A percentile compares a stretch with the other conserved stretches of the same genome.
Conservation (phyloP, 78 protist genomes). For the Neovahlkampfia damariscottae region DNA sequence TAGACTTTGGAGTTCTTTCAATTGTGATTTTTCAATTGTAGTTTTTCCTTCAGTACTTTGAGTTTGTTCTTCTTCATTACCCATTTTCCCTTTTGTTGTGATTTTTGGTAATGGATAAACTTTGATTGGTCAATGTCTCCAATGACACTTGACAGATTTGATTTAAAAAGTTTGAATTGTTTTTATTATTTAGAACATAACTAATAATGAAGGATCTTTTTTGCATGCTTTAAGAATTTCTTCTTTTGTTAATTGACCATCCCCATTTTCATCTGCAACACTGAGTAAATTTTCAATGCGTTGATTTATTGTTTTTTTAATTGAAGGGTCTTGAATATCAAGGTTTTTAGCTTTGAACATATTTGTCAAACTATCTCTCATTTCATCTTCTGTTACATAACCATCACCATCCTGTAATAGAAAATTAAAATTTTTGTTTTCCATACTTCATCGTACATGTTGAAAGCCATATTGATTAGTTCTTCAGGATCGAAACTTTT, state of each 20-base stretch:
- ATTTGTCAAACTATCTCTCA: background rate
- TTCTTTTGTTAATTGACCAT: background rate
- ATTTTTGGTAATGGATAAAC: no score
- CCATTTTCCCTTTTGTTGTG: no score
- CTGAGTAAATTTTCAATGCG: background rate
- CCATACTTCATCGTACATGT: conserved; percentile 1
- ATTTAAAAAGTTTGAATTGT: no score
- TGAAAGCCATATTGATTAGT: background rate
- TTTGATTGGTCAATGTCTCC: no score
- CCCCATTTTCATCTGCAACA: background rate
- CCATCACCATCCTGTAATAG: conserved; percentile 2
- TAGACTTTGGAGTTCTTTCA: no score
- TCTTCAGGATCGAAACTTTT: background rate
- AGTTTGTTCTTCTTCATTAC: no score
- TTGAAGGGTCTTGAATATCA: background rate
- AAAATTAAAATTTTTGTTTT: no score
- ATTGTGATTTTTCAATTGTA: no score
- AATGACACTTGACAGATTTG: no score
- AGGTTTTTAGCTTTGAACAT: background rate
- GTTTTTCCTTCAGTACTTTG: no score
- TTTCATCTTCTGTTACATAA: background rate
- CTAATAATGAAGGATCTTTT: background rate
- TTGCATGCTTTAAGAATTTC: background rate
- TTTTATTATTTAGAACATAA: background rate
- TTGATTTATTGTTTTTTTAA: background rate